phyloP scores from a whole-genome alignment of 345 rosid genomes.

The Luvunga scandens region DNA sequence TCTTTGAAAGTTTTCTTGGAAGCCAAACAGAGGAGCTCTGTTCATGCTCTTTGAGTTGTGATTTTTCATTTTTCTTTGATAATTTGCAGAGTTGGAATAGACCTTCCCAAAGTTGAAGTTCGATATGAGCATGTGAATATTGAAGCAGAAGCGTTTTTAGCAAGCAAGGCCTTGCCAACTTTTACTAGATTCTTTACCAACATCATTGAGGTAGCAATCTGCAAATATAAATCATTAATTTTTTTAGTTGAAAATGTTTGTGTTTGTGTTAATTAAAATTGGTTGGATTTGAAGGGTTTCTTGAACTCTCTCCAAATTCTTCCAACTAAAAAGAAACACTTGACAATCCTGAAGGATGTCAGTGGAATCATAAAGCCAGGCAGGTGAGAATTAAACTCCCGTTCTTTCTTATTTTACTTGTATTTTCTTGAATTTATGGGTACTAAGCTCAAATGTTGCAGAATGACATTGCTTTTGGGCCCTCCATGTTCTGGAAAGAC shows the following conservation, averaged over 20 bases:
- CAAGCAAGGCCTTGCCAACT: conserved; percentile 39
- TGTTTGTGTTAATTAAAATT: not conserved
- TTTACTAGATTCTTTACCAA: conserved; percentile 25
- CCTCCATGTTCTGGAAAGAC: not conserved
- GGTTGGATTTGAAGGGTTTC: conserved; percentile 23
- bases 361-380: conserved; percentile 75
- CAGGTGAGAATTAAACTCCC: conserved; percentile 35
- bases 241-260: not conserved
- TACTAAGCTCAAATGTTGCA: not conserved
- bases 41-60: not conserved
- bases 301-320: conserved; percentile 19
- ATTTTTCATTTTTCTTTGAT: not conserved
- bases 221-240: not conserved
- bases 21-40: not conserved
- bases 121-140: conserved; percentile 40
- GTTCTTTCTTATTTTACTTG: not conserved
- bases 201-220: conserved; percentile 28
- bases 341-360: conserved; percentile 61
- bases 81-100: conserved; percentile 34
- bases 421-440: not conserved
- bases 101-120: conserved; percentile 19
- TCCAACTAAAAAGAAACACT: conserved; percentile 47
- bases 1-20: not conserved
- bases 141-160: conserved; percentile 27
- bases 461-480: not conserved